Conservation (phyloP, 805 yeast species). For the Saccharomycopsis malanga region DNA sequence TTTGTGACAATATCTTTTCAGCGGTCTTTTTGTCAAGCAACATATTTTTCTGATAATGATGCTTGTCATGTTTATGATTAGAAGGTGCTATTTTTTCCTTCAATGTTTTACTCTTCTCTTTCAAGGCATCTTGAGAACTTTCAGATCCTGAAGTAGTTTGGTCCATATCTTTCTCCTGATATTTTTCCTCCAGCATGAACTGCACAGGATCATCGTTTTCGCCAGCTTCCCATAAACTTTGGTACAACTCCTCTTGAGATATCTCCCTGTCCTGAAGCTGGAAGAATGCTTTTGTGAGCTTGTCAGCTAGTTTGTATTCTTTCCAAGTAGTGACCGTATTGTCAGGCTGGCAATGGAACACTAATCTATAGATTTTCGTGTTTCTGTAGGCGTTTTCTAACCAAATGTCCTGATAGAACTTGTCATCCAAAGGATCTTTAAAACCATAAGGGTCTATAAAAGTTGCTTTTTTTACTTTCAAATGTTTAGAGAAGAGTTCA, state of each 20-base stretch:
- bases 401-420: conserved; percentile 84
- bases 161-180: conserved; percentile 9
- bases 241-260: too few species aligned
- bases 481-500: conserved; percentile 10
- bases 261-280: conserved; percentile 29
- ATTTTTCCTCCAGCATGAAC: too few species aligned
- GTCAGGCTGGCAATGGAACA: conserved; percentile 94
- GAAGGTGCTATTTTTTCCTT: neutral
- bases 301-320: conserved; percentile 70
- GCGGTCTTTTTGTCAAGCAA: conserved; percentile 72
- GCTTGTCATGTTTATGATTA: conserved; percentile 4
- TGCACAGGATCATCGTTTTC: too few species aligned
- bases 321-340: conserved; percentile 85
- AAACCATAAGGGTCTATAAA: conserved; percentile 84
- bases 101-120: conserved; percentile 5
- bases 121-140: too few species aligned
- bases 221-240: too few species aligned
- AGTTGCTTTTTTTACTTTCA: conserved; percentile 26
- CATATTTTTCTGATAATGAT: conserved; percentile 31
- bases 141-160: too few species aligned
- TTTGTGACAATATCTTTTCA: conserved; percentile 57
- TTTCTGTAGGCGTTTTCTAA: conserved; percentile 74
- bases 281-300: conserved; percentile 50
- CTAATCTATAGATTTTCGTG: conserved; percentile 70
- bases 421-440: conserved; percentile 78